Percentiles rank a stretch among this genome's conserved stretches.
Conservation (phyloP, 139 green algal genomes). For the Tetraselmis striata region DNA sequence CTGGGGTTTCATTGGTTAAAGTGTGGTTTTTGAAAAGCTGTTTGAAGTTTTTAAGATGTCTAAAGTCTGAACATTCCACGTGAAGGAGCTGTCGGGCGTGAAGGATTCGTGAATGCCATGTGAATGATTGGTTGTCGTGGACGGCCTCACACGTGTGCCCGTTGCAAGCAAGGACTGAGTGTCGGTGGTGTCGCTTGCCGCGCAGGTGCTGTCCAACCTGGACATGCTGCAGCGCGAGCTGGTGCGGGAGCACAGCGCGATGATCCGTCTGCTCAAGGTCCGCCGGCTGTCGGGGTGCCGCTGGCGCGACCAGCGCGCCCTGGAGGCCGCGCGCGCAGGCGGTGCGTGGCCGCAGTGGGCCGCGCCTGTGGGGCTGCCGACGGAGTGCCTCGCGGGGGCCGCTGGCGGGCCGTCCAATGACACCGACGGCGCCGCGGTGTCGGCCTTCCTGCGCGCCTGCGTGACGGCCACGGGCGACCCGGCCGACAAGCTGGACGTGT, state of each 20-base stretch:
- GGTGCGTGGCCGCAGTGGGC: neutral
- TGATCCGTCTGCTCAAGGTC: neutral
- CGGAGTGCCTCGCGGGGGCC: neutral
- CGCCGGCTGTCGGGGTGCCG: neutral
- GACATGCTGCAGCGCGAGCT: neutral
- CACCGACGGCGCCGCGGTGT: neutral
- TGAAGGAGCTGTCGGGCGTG: too few species aligned
- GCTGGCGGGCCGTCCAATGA: neutral
- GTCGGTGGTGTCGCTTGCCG: too few species aligned
- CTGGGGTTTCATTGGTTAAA: too few species aligned
- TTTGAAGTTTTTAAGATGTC: too few species aligned
- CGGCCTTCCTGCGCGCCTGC: neutral
- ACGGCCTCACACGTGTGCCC: too few species aligned
- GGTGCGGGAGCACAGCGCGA: neutral
- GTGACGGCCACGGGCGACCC: neutral
- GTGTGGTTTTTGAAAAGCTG: too few species aligned
- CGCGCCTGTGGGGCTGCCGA: neutral
- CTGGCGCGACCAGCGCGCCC: neutral
- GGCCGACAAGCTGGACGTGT: neutral
- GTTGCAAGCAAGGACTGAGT: too few species aligned
- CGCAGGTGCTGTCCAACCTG: neutral
- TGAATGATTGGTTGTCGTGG: too few species aligned
- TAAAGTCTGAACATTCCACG: too few species aligned
- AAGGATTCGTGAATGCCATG: too few species aligned
- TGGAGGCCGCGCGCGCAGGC: neutral